Base-by-base conservation (phyloP, 345 rosid genomes). In the Fremontodendron californicum region DNA sequence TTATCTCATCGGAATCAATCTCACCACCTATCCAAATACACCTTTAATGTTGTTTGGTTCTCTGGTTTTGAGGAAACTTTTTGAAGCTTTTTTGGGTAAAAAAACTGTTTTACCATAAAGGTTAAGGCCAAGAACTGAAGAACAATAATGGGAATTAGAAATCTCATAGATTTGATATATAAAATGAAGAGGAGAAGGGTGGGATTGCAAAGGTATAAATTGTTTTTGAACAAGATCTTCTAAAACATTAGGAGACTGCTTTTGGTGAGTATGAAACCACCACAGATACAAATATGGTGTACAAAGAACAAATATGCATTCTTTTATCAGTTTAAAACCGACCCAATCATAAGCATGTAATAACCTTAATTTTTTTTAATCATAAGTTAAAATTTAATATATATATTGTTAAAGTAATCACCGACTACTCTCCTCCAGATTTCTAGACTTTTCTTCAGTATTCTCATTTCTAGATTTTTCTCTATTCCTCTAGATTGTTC, bases 161-260 rank as follows among this genome's bases (percentile, higher is more conserved):
- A 79, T n/a, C n/a, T n/a, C n/a, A n/a, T n/a, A n/a, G n/a, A n/a
- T n/a, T n/a, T n/a, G n/a, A n/a, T n/a, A n/a, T 79, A 12, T 5
- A 27, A 4, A 61, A 31, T 29, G 16, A 23, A 58, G 5, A 9
- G n/a, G 3, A 25, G 33, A 16, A 70, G 9, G 29, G 51, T 5
- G 18, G 31, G 16, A 48, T 16, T n/a, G 18, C 21, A 48, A 35
- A 67, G 81, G 75, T 61, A 65, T 72, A 73, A 78, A 75, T 78
- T 80, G 25, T 81, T 84, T 71, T 84, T 82, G 68, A 33, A 6
- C 45, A 23, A 75, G 82, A 81, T 84, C 49, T 78, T 73, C 75
- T 49, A 71, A 65, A 23, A 57, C 78, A 61, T 3, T 7, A 58
- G 6, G 19, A 65, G 45, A 33, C 63, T 72, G 69, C 73, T 78